These are phyloP conservation scores for Neostapfia colusana DNA, from an alignment of 176 grass and related monocot species.

Conservation along the genomic window DNA sequence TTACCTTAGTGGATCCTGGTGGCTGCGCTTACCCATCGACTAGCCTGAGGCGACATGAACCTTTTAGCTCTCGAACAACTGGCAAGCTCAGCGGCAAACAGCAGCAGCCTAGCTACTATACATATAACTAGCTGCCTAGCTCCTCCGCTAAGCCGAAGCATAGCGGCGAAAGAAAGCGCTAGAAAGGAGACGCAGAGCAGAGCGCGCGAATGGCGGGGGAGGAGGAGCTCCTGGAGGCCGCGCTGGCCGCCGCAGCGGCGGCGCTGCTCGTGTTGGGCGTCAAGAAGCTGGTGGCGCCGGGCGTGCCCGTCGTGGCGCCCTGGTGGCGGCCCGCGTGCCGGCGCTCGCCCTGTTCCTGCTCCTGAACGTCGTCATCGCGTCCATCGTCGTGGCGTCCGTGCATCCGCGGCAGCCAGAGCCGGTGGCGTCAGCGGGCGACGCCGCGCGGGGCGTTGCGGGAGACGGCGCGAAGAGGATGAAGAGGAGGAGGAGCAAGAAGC, in stretches of 20 bases:
- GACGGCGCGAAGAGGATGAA: conserved; percentile 35
- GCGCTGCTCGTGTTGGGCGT: conserved; percentile 71
- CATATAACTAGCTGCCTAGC: too few species aligned
- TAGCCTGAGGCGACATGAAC: background rate
- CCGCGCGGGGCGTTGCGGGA: background rate
- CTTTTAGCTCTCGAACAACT: conserved; percentile 22
- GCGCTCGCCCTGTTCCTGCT: conserved; percentile 72
- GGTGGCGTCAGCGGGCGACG: background rate
- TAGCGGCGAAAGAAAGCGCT: too few species aligned
- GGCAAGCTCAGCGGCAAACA: too few species aligned
- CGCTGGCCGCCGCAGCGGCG: conserved; percentile 65
- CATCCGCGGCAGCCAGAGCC: conserved; percentile 11
- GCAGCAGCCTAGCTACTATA: too few species aligned
- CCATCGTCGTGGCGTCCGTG: conserved; percentile 72
- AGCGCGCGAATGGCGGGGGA: conserved; percentile 45
- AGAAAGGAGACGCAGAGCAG: background rate
- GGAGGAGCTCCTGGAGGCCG: conserved; percentile 76
- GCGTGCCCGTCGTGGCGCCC: background rate
- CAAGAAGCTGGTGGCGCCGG: conserved; percentile 58
- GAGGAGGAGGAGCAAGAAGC: conserved; percentile 36
- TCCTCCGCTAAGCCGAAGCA: too few species aligned
- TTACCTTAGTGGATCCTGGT: too few species aligned
- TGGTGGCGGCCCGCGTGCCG: conserved; percentile 51
- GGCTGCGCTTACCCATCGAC: conserved; percentile 41
- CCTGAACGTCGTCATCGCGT: conserved; percentile 82